Evolutionary conservation across 2,329 filamentous ascomycete genomes (phyloP).

Genomic region (Fusarium abutilonis): DNA sequence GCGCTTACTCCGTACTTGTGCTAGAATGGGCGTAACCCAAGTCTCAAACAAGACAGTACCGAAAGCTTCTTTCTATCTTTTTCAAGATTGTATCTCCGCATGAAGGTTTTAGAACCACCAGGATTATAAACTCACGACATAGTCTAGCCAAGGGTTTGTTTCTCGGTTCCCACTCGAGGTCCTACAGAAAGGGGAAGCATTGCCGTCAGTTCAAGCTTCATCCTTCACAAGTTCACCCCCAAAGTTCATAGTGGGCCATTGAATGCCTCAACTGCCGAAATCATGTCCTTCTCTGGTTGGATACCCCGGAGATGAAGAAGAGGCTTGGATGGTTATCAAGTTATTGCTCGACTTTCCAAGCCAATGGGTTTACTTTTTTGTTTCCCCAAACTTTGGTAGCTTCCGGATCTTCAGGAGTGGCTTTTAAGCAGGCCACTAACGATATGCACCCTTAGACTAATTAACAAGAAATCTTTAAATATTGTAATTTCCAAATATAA

Average conservation of each 20-base stretch:
- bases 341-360: constrained; percentile 2
- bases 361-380: constrained; percentile 20
- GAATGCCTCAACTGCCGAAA: constrained; percentile 22
- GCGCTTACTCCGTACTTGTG: background rate
- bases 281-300: constrained; percentile 5
- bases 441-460: background rate
- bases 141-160: background rate
- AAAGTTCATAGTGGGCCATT: background rate
- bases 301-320: constrained; percentile 24
- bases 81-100: too few relatives aligned
- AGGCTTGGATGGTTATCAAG: background rate
- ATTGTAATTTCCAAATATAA: constrained; percentile 16
- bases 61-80: constrained; percentile 22
- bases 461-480: constrained; percentile 3
- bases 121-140: background rate
- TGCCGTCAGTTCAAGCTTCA: background rate
- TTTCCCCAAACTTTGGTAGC: constrained; percentile 40
- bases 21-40: background rate
- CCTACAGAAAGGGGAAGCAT: background rate
- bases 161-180: background rate
- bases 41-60: constrained; percentile 6
- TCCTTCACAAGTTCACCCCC: background rate
- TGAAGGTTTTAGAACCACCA: too few relatives aligned
- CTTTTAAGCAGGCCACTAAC: constrained; percentile 30
- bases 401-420: constrained; percentile 44